Conservation (phyloP, 2,329 filamentous ascomycete genomes). For the Tolypocladium tundrense region DNA sequence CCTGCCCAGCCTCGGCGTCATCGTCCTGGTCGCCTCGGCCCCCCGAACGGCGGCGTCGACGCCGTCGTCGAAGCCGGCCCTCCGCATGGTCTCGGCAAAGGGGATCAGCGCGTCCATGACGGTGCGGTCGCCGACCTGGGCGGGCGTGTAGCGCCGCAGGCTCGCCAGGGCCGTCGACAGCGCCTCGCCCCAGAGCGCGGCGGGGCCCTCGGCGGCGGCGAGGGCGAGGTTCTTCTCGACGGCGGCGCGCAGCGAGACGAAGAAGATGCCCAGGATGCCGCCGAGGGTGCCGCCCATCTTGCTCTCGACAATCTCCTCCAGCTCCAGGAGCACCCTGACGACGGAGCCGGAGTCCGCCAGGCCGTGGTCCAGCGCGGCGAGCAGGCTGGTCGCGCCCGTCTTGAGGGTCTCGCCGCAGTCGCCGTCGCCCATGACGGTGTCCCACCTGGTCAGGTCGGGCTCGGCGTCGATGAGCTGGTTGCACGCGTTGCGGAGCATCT, state of each 20-base stretch:
- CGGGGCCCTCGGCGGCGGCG: conserved; percentile 17
- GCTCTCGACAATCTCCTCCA: conserved; percentile 45
- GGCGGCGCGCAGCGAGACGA: conserved; percentile 35
- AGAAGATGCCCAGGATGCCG: conserved; percentile 44
- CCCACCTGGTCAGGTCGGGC: conserved; percentile 52
- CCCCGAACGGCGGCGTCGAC: conserved; percentile 50
- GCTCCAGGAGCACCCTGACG: conserved; percentile 33
- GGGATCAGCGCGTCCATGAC: conserved; percentile 48
- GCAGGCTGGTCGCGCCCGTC: conserved; percentile 36
- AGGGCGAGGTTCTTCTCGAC: conserved; percentile 25
- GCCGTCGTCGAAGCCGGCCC: conserved; percentile 41
- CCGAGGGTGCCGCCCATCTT: conserved; percentile 45
- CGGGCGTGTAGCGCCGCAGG: conserved; percentile 41
- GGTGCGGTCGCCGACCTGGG: conserved; percentile 44
- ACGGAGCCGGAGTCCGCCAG: conserved; percentile 33
- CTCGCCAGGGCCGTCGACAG: conserved; percentile 33
- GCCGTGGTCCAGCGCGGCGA: conserved; percentile 34
- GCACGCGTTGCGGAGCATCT: conserved; percentile 44
- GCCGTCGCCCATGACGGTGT: conserved; percentile 54
- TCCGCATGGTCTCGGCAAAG: conserved; percentile 36
- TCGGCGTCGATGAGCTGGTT: conserved; percentile 45
- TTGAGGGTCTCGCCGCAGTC: conserved; percentile 55
- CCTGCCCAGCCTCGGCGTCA: conserved; percentile 55
- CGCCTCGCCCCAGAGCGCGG: conserved; percentile 32
- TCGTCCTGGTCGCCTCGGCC: conserved; percentile 51